phyloP scores from a whole-genome alignment of 2,329 filamentous ascomycete genomes.

The Clathrospora elynae region DNA sequence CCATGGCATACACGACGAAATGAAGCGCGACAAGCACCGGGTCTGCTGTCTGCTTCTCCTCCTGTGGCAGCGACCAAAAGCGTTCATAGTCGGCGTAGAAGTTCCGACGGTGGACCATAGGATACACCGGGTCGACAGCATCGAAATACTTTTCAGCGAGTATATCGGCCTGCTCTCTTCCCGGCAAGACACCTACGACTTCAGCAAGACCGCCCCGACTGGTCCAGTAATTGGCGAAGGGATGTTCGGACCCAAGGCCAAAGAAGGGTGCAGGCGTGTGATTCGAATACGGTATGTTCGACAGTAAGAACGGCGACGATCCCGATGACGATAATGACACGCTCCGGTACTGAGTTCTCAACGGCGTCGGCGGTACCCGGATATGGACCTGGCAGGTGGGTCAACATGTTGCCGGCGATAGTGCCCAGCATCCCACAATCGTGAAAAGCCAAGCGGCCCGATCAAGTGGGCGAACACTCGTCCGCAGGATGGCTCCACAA shows the following conservation, averaged over 20 bases:
- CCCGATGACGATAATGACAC: constrained; percentile 47
- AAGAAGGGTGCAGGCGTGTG: constrained; percentile 77
- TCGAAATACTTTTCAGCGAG: constrained; percentile 62
- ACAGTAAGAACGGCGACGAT: constrained; percentile 63
- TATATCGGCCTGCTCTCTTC: constrained; percentile 76
- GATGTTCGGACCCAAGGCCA: constrained; percentile 78
- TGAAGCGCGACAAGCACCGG: constrained; percentile 73
- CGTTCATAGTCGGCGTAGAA: constrained; percentile 80
- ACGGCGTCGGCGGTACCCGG: constrained; percentile 38
- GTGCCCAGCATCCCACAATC: constrained; percentile 1
- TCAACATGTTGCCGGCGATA: constrained; percentile 16
- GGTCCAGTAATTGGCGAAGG: constrained; percentile 85
- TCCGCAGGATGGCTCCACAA: constrained; percentile 12
- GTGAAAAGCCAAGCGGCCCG: constrained; percentile 1
- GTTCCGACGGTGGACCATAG: constrained; percentile 75
- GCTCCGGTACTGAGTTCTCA: constrained; percentile 39
- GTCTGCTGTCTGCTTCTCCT: constrained; percentile 66
- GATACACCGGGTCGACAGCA: constrained; percentile 77
- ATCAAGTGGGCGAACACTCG: constrained; percentile 19
- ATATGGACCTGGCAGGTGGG: constrained; percentile 20
- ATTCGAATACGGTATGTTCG: constrained; percentile 73
- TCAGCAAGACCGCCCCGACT: constrained; percentile 75
- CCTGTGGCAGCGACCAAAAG: constrained; percentile 68
- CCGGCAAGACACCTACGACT: constrained; percentile 75
- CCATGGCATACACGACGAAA: constrained; percentile 77